A percentile compares a stretch with the other conserved stretches of the same genome.
Conservation (phyloP, 1,139 yeast genomes). For the Yamadazyma conglobata region DNA sequence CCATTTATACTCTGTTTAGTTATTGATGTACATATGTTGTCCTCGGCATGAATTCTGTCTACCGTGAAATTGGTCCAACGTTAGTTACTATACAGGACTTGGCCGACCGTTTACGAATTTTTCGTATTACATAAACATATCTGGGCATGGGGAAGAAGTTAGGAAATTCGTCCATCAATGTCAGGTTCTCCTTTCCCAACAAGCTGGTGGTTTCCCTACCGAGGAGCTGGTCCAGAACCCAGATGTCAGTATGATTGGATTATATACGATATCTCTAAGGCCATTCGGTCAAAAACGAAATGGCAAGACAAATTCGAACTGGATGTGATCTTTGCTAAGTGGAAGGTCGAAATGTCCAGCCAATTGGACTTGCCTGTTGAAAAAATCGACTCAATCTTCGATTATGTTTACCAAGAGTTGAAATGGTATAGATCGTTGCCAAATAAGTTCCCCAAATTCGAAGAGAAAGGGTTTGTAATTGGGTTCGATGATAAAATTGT, state of each 20-base stretch:
- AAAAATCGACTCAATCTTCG: constrained; percentile 10
- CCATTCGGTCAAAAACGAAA: constrained; percentile 26
- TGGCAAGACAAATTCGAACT: constrained; percentile 32
- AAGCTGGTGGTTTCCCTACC: neutral
- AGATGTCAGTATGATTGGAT: constrained; percentile 20
- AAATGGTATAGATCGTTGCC: constrained; percentile 24
- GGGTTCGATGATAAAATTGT: constrained; percentile 20
- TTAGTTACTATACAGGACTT: too few species aligned
- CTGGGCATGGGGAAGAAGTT: too few species aligned
- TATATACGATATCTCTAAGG: constrained; percentile 21
- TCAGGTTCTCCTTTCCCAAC: constrained; percentile 1
- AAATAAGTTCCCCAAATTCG: constrained; percentile 4
- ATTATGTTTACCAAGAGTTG: constrained; percentile 25
- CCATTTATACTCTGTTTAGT: too few species aligned
- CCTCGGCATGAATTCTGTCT: too few species aligned
- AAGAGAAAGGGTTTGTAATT: constrained; percentile 7
- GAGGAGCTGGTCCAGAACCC: neutral
- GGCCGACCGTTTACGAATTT: too few species aligned
- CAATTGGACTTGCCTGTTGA: constrained; percentile 9
- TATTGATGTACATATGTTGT: too few species aligned
- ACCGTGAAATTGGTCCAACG: too few species aligned
- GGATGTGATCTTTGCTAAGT: constrained; percentile 23
- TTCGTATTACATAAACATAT: too few species aligned
- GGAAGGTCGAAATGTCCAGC: constrained; percentile 26
- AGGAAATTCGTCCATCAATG: too few species aligned